A percentile compares a stretch with the other conserved stretches of the same genome.
These are phyloP conservation scores for Boletus barrowsii DNA, from an alignment of 768 basidiomycete genomes.

Conservation along the genomic window DNA sequence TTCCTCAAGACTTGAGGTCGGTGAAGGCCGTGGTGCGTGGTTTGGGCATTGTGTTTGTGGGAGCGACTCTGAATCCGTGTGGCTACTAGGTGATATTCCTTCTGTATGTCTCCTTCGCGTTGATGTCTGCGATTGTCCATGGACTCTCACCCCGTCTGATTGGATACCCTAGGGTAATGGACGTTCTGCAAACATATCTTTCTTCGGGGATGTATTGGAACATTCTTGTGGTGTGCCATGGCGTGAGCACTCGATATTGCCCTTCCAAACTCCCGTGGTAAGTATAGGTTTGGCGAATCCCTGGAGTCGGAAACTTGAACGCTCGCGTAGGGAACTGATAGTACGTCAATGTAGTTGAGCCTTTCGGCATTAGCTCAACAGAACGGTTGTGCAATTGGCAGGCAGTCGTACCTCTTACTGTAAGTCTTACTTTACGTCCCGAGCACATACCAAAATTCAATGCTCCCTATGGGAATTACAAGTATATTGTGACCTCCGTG, in stretches of 20 bases:
- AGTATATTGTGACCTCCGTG: conserved; percentile 4
- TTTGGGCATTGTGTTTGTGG: not conserved
- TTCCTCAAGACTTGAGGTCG: conserved; percentile 3
- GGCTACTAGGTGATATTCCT: not conserved
- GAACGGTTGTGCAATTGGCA: not conserved
- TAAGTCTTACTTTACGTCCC: not conserved
- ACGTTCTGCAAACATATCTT: not conserved
- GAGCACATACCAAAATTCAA: no score
- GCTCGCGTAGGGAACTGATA: not conserved
- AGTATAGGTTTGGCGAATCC: not conserved
- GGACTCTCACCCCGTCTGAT: not conserved
- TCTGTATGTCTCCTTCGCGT: not conserved
- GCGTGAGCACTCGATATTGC: not conserved
- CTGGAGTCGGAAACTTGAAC: not conserved
- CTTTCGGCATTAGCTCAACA: not conserved
- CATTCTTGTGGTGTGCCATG: not conserved
- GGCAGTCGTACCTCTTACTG: not conserved
- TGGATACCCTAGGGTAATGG: not conserved
- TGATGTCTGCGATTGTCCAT: not conserved
- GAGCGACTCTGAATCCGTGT: not conserved
- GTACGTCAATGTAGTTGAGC: not conserved
- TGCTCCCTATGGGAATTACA: not conserved
- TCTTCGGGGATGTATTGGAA: not conserved
- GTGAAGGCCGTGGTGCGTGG: conserved; percentile 6
- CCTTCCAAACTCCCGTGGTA: not conserved